These are phyloP conservation scores for Melastoma candidum DNA, from an alignment of 441 rosid genomes.

Conservation along the genomic window DNA sequence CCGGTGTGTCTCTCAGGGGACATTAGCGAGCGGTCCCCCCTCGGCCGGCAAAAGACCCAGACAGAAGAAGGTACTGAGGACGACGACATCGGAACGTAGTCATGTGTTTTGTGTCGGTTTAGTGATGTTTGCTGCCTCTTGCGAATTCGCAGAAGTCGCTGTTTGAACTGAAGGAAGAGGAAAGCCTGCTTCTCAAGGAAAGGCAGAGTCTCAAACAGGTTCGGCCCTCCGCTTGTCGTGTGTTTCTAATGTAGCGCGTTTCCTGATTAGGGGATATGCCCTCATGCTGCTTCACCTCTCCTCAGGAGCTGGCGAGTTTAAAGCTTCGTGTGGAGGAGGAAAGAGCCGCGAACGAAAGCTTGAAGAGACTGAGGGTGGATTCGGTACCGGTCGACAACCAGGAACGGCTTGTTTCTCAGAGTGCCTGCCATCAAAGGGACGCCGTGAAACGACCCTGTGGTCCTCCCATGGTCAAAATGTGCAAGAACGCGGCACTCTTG, in stretches of 20 bases:
- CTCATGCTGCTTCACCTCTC: neutral
- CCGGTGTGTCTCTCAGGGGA: no score
- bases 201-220: slow-evolving; percentile 46
- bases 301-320: slow-evolving; percentile 44
- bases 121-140: neutral
- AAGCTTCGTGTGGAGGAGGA: slow-evolving; percentile 36
- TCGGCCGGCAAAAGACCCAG: no score
- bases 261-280: neutral
- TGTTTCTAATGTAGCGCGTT: neutral
- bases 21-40: no score
- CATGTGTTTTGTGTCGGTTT: neutral
- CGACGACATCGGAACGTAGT: no score
- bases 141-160: slow-evolving; percentile 41
- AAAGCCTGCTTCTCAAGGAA: slow-evolving; percentile 49
- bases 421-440: no score
- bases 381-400: neutral
- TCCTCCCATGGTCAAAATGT: no score
- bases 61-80: no score
- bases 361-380: slow-evolving; percentile 57
- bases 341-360: slow-evolving; percentile 38
- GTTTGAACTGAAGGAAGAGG: slow-evolving; percentile 64
- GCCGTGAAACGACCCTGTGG: no score
- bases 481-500: slow-evolving; percentile 19
- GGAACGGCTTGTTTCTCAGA: no score
- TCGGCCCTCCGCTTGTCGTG: slow-evolving; percentile 9